Evolutionary conservation across 768 basidiomycete species (phyloP), one percentile per base, ranked within the genome.

Genomic region (Lentinula aciculospora): DNA sequence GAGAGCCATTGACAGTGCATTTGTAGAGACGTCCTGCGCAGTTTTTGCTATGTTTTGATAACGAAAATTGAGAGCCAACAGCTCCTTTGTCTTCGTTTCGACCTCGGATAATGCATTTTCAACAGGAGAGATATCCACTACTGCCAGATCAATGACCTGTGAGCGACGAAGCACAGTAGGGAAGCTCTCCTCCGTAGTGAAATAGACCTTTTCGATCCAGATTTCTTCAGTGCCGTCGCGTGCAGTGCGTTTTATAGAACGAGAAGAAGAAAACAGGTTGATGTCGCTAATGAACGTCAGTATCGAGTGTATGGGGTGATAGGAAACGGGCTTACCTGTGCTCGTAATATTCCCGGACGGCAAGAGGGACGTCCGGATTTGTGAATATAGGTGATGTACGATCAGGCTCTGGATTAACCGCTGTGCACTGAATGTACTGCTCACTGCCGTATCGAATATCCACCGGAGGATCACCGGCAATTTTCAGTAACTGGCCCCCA

Each of bases 161-260:
- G 92, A 94, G 23, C 96, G 83, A 31, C 90, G 84, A 36, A 98
- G 80, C 2, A 98, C 89, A 0, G 94, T 94, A 0, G 96, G 96
- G 73, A 95, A 94, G 3, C 83, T 79, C 63, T 93, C 89, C 69
- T 94, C 92, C 0, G 92, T 94, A 3, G 86, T 89, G 67, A 83
- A 88, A 64, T 82, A 86, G 0, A 89, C 92, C 74, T 96, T 98
- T 68, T 97, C 94, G 0, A 87, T 72, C 94, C 94, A 97, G 1
- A 80, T 69, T 68, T 92, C 89, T 67, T 90, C 87, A 28, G 72
- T 75, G 7, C 85, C 84, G 62, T 90, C 85, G 27, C 81, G 76
- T 53, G 77, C 80, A 8, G 75, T 67, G 67, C 86, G 91, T 56
- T 81, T 79, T 44, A 89, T 72, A 31, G 86, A 85, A 4, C 90